phyloP scores from a whole-genome alignment of 2,329 filamentous ascomycete genomes.

The Thielaviopsis ethacetica region DNA sequence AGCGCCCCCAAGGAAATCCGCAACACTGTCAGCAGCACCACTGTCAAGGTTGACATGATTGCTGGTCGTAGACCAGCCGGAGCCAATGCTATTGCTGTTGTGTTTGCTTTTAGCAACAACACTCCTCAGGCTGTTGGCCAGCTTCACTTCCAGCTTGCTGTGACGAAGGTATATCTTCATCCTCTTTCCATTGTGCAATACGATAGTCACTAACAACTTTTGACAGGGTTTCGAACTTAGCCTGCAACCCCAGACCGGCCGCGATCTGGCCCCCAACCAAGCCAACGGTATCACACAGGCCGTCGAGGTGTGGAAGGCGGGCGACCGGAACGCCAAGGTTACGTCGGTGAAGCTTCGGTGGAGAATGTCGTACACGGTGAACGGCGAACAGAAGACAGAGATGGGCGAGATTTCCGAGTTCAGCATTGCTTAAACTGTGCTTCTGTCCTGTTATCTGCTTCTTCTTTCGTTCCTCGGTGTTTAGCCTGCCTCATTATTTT shows the following conservation, averaged over 20 bases:
- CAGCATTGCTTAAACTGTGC: slow-evolving; percentile 41
- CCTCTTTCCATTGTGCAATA: not conserved
- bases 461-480: not conserved
- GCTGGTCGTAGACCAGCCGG: slow-evolving; percentile 42
- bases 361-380: slow-evolving; percentile 66
- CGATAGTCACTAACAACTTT: slow-evolving; percentile 11
- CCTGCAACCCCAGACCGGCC: slow-evolving; percentile 72
- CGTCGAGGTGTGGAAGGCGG: slow-evolving; percentile 58
- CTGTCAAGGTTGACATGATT: slow-evolving; percentile 56
- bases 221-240: slow-evolving; percentile 60
- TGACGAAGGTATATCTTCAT: slow-evolving; percentile 57
- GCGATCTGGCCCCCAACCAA: slow-evolving; percentile 57
- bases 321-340: slow-evolving; percentile 51
- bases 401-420: slow-evolving; percentile 73
- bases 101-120: slow-evolving; percentile 73
- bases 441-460: not conserved
- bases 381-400: slow-evolving; percentile 51
- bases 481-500: not conserved
- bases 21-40: slow-evolving; percentile 51
- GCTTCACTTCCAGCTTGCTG: slow-evolving; percentile 80
- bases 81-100: slow-evolving; percentile 46
- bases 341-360: slow-evolving; percentile 76
- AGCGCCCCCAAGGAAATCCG: slow-evolving; percentile 44
- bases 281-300: slow-evolving; percentile 63
- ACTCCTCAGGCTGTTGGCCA: slow-evolving; percentile 55